Conservation (phyloP, 495 filamentous ascomycete genomes). For the Peziza echinospora region DNA sequence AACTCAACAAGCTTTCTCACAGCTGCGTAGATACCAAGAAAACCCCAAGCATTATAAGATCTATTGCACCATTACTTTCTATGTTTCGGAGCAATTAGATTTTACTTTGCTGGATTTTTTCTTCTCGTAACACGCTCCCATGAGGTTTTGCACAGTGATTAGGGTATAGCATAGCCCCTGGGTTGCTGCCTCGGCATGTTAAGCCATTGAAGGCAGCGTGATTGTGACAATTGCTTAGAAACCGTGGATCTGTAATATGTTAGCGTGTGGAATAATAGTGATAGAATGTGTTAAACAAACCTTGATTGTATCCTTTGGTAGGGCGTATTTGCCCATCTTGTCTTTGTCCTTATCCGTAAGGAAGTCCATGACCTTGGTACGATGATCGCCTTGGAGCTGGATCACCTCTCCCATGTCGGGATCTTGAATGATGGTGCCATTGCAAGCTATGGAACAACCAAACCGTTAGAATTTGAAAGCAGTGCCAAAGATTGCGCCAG, state of each 20-base stretch:
- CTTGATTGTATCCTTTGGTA: slow-evolving; percentile 45
- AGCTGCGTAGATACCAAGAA: not conserved
- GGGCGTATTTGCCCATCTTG: slow-evolving; percentile 39
- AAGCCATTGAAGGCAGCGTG: not conserved
- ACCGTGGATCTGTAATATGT: slow-evolving; percentile 39
- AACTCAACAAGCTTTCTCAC: not conserved
- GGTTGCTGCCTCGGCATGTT: not conserved
- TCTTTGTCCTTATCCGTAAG: slow-evolving; percentile 87
- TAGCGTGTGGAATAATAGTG: not conserved
- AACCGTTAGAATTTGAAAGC: not conserved
- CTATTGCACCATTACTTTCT: not conserved
- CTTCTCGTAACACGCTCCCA: not conserved
- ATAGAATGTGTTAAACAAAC: slow-evolving; percentile 23
- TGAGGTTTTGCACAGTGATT: not conserved
- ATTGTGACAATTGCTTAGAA: slow-evolving; percentile 31
- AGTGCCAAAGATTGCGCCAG: slow-evolving; percentile 7
- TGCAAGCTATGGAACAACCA: slow-evolving; percentile 53
- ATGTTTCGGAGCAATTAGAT: not conserved
- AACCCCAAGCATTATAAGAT: not conserved
- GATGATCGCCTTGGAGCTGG: slow-evolving; percentile 96
- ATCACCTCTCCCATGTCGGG: slow-evolving; percentile 99
- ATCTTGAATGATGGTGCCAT: slow-evolving; percentile 98
- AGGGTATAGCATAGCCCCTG: not conserved
- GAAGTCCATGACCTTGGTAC: slow-evolving; percentile 95
- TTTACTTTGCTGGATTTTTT: not conserved